phyloP scores from a whole-genome alignment of 2,329 filamentous ascomycete genomes.

The Biscogniauxia mediterranea region DNA sequence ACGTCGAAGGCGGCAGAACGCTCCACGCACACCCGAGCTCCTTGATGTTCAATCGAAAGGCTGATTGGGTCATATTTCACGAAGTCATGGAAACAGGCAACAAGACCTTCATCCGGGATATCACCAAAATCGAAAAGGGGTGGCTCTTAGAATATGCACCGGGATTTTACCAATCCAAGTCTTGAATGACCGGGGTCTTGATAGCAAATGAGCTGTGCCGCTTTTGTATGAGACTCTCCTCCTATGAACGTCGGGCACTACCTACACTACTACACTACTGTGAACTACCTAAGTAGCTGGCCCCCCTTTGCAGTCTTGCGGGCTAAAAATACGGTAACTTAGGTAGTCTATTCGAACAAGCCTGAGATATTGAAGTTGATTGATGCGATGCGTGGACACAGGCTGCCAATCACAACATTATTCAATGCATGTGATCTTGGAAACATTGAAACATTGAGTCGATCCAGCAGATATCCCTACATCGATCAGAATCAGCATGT shows the following conservation, averaged over 20 bases:
- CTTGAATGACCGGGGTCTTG: conserved; percentile 8
- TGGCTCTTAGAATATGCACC: conserved; percentile 90
- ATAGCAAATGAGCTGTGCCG: neutral
- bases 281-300: too few species aligned
- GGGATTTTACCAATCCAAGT: conserved; percentile 69
- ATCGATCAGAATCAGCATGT: conserved; percentile 3
- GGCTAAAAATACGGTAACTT: neutral
- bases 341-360: neutral
- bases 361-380: neutral
- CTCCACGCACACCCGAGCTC: conserved; percentile 89
- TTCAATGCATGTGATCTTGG: neutral
- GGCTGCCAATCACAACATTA: neutral
- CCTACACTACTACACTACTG: neutral
- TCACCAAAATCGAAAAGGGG: conserved; percentile 90
- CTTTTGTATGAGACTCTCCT: neutral
- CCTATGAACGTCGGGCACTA: neutral
- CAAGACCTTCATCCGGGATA: conserved; percentile 87
- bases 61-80: conserved; percentile 94
- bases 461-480: conserved; percentile 1
- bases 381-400: neutral
- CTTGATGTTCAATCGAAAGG: conserved; percentile 93
- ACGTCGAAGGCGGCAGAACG: conserved; percentile 74
- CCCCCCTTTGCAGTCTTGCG: too few species aligned
- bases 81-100: conserved; percentile 86
- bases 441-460: neutral